phyloP scores from a whole-genome alignment of 345 rosid genomes.

The Citrus reticulata region DNA sequence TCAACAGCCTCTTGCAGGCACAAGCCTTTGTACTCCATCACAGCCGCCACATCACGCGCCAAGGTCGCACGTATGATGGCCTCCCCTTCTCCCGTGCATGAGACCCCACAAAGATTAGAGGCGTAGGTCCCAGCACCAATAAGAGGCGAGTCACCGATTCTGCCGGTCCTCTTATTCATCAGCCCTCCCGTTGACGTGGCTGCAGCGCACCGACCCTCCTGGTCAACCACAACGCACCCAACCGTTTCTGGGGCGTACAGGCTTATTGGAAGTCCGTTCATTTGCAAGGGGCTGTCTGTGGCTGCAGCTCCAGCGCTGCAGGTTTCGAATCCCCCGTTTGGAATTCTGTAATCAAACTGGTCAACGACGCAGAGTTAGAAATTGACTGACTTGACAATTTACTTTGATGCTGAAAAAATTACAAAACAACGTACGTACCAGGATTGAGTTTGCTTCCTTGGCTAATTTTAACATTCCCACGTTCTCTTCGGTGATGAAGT shows the following conservation, averaged over 20 bases:
- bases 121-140: constrained; percentile 98
- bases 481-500: constrained; percentile 86
- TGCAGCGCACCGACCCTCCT: constrained; percentile 77
- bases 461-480: constrained; percentile 83
- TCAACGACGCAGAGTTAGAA: not conserved
- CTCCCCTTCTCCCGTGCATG: constrained; percentile 97
- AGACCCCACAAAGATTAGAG: constrained; percentile 66
- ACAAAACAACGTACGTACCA: constrained; percentile 41
- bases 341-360: constrained; percentile 90
- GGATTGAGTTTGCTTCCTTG: constrained; percentile 81
- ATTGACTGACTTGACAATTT: no score
- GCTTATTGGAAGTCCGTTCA: constrained; percentile 95
- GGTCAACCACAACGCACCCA: constrained; percentile 89
- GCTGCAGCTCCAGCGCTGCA: constrained; percentile 61
- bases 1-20: constrained; percentile 76
- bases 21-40: constrained; percentile 94
- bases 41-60: constrained; percentile 92
- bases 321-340: constrained; percentile 35
- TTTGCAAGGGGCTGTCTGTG: constrained; percentile 48
- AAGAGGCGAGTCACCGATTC: constrained; percentile 94
- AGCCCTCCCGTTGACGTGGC: constrained; percentile 96
- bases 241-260: constrained; percentile 92
- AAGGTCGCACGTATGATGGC: constrained; percentile 83
- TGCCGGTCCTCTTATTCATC: constrained; percentile 85
- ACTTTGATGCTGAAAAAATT: no score